Evolutionary conservation across 805 yeast genomes (phyloP).

Genomic region (Saccharomycopsis babjevae): DNA sequence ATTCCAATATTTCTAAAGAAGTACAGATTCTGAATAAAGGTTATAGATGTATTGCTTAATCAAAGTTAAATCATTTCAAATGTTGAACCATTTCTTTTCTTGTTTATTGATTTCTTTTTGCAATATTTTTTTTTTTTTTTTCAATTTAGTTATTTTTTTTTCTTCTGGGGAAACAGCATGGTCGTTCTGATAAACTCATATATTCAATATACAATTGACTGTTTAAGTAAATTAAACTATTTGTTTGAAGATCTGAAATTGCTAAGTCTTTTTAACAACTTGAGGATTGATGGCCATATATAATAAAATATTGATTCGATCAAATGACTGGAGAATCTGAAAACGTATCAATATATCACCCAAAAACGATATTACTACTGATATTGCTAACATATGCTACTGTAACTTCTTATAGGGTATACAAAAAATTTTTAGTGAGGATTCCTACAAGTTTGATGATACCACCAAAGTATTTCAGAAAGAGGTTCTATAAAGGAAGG

Average conservation of each 20-base stretch:
- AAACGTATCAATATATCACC: conserved; percentile 18
- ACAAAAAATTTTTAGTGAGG: conserved; percentile 38
- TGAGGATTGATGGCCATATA: background rate
- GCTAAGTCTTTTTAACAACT: too few relatives aligned
- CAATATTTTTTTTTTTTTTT: background rate
- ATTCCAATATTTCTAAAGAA: background rate
- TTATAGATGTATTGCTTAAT: background rate
- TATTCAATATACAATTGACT: too few relatives aligned
- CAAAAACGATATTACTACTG: conserved; percentile 24
- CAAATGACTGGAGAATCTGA: background rate
- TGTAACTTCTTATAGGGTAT: conserved; percentile 35
- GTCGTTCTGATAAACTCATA: too few relatives aligned
- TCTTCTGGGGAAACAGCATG: too few relatives aligned
- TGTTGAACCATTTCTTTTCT: background rate
- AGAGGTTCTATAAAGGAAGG: conserved; percentile 47
- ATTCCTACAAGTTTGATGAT: conserved; percentile 39
- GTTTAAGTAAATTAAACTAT: too few relatives aligned
- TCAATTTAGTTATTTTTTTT: too few relatives aligned
- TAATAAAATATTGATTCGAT: background rate
- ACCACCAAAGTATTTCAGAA: conserved; percentile 37
- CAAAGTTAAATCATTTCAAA: too few relatives aligned
- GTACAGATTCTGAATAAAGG: conserved; percentile 5
- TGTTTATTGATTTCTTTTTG: background rate
- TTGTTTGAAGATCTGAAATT: too few relatives aligned
- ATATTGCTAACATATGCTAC: conserved; percentile 29